phyloP scores from a whole-genome alignment of 805 yeast species.

The Myxozyma sirexii region DNA sequence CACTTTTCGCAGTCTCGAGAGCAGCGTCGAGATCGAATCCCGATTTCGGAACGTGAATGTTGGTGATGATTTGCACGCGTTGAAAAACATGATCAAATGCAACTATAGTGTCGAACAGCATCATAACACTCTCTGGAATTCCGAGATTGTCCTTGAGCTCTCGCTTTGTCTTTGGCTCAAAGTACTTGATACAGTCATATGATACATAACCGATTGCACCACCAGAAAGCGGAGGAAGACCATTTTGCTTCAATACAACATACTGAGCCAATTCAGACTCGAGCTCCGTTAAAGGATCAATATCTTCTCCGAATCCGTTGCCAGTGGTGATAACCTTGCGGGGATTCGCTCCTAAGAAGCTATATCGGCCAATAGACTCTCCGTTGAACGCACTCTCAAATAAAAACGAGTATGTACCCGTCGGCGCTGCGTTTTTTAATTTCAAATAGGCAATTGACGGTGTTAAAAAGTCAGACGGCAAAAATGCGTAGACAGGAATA shows the following conservation, averaged over 20 bases:
- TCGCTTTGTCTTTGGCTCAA: constrained; percentile 87
- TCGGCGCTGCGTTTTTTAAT: constrained; percentile 64
- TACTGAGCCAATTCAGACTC: constrained; percentile 71
- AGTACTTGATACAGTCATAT: constrained; percentile 94
- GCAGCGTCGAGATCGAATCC: constrained; percentile 52
- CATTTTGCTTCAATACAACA: constrained; percentile 76
- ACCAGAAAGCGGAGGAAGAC: constrained; percentile 82
- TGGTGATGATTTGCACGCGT: constrained; percentile 86
- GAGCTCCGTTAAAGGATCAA: constrained; percentile 76
- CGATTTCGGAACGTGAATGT: constrained; percentile 54
- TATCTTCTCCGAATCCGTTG: constrained; percentile 60
- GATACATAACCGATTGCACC: constrained; percentile 97
- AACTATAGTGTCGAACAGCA: constrained; percentile 86
- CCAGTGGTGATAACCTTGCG: constrained; percentile 83
- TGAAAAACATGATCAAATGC: constrained; percentile 95
- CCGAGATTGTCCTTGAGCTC: constrained; percentile 74
- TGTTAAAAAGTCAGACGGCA: constrained; percentile 76
- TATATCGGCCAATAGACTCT: constrained; percentile 84
- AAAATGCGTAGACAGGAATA: constrained; percentile 77
- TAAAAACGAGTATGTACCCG: constrained; percentile 67
- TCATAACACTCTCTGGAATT: constrained; percentile 88
- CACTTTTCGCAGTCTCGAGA: constrained; percentile 57
- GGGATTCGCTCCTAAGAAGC: constrained; percentile 88
- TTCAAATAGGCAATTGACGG: constrained; percentile 90
- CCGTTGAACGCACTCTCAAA: constrained; percentile 90